Conservation (phyloP, 176 grass and related monocot genomes). For the Oryza nivara region DNA sequence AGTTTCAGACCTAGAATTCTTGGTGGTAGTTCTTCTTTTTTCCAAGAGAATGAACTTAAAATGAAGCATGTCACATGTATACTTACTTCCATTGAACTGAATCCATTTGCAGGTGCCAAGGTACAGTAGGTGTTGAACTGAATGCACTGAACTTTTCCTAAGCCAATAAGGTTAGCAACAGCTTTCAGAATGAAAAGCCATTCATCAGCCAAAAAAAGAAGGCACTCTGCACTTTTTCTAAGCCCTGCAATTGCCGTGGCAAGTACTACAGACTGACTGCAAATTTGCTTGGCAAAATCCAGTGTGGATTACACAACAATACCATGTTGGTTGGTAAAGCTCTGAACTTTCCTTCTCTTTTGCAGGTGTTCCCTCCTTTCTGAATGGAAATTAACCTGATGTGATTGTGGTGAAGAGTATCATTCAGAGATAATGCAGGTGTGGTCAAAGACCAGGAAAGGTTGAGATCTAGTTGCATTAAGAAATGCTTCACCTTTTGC, state of each 20-base stretch:
- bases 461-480: background rate
- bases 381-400: background rate
- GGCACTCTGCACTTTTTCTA: background rate
- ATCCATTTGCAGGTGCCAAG: background rate
- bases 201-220: constrained; percentile 21
- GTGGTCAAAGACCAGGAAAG: background rate
- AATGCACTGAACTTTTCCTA: background rate
- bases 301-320: background rate
- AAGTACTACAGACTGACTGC: constrained; percentile 6
- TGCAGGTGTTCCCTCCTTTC: background rate
- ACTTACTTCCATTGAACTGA: background rate
- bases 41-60: background rate
- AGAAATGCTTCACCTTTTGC: background rate
- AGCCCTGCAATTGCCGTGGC: background rate
- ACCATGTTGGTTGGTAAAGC: constrained; percentile 24
- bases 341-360: constrained; percentile 9
- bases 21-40: background rate
- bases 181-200: background rate
- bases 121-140: constrained; percentile 4
- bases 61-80: background rate
- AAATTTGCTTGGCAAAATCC: background rate
- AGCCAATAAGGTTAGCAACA: background rate
- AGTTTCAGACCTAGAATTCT: too few species aligned
- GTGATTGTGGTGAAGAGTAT: background rate
- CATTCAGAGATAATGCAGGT: background rate